These are phyloP conservation scores for Euphrasia arctica DNA, from an alignment of 305 asterid genomes.

Conservation along the genomic window DNA sequence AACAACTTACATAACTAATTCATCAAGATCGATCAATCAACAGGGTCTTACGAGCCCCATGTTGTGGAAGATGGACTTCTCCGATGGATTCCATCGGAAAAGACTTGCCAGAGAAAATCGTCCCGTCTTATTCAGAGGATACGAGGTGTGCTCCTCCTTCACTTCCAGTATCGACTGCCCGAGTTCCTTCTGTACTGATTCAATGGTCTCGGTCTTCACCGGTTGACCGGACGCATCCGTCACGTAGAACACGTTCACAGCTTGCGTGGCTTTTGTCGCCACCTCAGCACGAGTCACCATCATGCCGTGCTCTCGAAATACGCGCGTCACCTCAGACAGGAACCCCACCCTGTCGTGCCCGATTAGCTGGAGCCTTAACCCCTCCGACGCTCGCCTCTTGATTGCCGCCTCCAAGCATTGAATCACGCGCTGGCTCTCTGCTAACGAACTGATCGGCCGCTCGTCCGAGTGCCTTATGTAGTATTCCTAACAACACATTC, in stretches of 20 bases:
- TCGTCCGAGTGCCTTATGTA: slow-evolving; percentile 85
- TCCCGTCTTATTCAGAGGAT: too few species aligned
- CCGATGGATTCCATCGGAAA: too few species aligned
- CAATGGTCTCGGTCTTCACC: slow-evolving; percentile 63
- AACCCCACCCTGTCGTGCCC: slow-evolving; percentile 76
- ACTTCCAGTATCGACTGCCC: slow-evolving; percentile 60
- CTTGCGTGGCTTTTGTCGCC: slow-evolving; percentile 63
- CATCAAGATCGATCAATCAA: too few species aligned
- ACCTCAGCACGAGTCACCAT: slow-evolving; percentile 84
- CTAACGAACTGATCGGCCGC: slow-evolving; percentile 68
- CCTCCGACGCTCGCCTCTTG: slow-evolving; percentile 81
- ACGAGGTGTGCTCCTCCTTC: slow-evolving; percentile 42
- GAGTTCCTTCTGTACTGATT: slow-evolving; percentile 69
- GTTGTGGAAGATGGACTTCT: too few species aligned
- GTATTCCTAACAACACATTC: slow-evolving; percentile 42
- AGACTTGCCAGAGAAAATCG: too few species aligned
- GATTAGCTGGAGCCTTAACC: slow-evolving; percentile 70
- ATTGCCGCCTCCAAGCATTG: slow-evolving; percentile 92
- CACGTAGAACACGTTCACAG: slow-evolving; percentile 70
- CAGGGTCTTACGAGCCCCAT: too few species aligned
- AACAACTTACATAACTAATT: too few species aligned
- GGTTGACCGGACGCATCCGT: slow-evolving; percentile 60
- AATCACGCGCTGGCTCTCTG: slow-evolving; percentile 77
- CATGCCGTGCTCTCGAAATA: slow-evolving; percentile 84
- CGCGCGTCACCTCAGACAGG: slow-evolving; percentile 77